Evolutionary conservation across 208 protist species (phyloP), one percentile per base, ranked within the genome.

Genomic region (Crithidia mellificae): DNA sequence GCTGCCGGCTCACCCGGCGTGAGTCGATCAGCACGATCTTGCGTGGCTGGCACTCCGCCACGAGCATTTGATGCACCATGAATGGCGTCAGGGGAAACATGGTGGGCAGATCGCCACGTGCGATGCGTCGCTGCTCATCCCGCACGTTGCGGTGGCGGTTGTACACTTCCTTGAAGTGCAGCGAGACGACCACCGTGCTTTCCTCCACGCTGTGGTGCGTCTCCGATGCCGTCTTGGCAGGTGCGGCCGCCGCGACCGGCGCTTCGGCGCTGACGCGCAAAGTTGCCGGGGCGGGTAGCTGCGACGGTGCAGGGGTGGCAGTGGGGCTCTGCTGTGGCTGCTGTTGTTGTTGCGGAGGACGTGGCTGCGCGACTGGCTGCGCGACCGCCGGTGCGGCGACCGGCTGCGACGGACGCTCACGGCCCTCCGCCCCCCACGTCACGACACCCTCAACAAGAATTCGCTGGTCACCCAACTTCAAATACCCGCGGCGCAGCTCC

Each of bases 361-460:
- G 46, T 27, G 22, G 46, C 22, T 22, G 46, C 20, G 46, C 20
- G 8, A 27, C 34, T 38, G 34, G 50, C 14, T 54, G 50, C 34
- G 5, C 7, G 7, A 12, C 34, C 11, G 11, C 34, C 34, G 34
- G 34, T 38, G 34, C 5, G 34, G n/a, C n/a, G 5, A 15, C 6
- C 47, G 19, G 52, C 29, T 20, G 32, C 15, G n/a, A 25, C 20
- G 17, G 53, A 36, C 66, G 66, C 32, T 51, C 51, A 11, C 51
- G 63, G 22, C 55, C 59, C 7, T 59, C 51, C 11, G 17, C 41
- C 2, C 59, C 55, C 55, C 67, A 72, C 51, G 63, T 69, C 34
- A 87, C 64, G 27, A 87, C 73, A 4, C 85, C 81, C 57, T 90
- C 81, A 12, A 90, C 76, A 1, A 90, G 55, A n/a, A 90, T 32